A percentile compares a stretch with the other conserved stretches of the same genome.
These are phyloP conservation scores for Euryodendron excelsum DNA, from an alignment of 148 eudicot species.

Conservation along the genomic window DNA sequence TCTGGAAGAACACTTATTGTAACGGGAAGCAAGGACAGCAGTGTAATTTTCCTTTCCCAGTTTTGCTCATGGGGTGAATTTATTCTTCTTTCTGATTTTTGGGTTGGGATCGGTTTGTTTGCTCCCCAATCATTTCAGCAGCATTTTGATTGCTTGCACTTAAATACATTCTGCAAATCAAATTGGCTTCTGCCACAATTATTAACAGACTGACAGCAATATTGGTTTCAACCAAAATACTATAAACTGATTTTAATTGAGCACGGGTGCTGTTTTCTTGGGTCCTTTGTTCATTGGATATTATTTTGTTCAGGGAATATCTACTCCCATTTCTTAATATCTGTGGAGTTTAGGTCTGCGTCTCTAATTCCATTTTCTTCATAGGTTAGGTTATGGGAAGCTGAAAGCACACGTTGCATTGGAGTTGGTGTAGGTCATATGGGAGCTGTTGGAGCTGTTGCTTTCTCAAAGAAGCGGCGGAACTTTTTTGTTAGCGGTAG, in stretches of 20 bases:
- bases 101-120: neutral
- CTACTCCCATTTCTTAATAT: neutral
- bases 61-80: neutral
- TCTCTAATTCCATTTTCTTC: slow-evolving; percentile 13
- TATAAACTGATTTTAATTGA: slow-evolving; percentile 4
- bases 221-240: neutral
- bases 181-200: neutral
- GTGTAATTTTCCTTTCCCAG: slow-evolving; percentile 44
- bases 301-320: neutral
- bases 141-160: slow-evolving; percentile 2
- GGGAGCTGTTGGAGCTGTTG: slow-evolving; percentile 95
- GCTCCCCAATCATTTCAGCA: neutral
- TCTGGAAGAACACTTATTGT: slow-evolving; percentile 73
- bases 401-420: slow-evolving; percentile 54
- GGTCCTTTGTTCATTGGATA: neutral
- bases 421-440: slow-evolving; percentile 85
- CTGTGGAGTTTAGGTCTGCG: neutral
- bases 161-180: neutral
- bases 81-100: slow-evolving; percentile 5
- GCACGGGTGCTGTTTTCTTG: neutral
- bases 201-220: neutral
- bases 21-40: slow-evolving; percentile 97
- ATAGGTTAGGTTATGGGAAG: slow-evolving; percentile 93
- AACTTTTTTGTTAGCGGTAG: slow-evolving; percentile 93
- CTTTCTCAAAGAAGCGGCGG: slow-evolving; percentile 68